Conservation (phyloP, 192 early-diverging fungal species). For the Oehlia diaphana region DNA sequence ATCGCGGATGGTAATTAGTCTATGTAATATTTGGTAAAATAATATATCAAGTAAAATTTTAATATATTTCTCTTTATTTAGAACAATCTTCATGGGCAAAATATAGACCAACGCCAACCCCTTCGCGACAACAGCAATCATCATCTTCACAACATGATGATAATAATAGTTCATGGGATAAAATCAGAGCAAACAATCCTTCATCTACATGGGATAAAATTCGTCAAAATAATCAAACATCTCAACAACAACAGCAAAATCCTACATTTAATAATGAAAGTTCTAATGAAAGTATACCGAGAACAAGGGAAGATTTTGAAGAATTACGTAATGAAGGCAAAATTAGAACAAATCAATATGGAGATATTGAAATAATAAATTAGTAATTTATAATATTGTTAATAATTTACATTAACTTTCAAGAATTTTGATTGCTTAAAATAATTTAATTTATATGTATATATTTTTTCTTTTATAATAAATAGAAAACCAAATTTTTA, state of each 20-base stretch:
- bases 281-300: not conserved
- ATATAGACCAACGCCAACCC: not conserved
- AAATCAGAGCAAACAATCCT: not conserved
- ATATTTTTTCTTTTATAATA: no score
- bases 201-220: constrained; percentile 6
- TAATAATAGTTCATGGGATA: not conserved
- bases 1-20: not conserved
- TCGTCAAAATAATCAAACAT: not conserved
- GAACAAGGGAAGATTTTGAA: constrained; percentile 19
- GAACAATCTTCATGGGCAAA: not conserved
- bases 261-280: no score
- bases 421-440: no score
- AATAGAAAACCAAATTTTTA: not conserved
- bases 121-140: not conserved
- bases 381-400: not conserved
- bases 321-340: constrained; percentile 1
- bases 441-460: no score
- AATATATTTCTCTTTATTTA: not conserved
- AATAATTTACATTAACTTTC: no score
- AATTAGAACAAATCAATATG: constrained; percentile 15
- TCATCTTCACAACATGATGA: not conserved
- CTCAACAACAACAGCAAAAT: not conserved
- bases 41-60: no score
- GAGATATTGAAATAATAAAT: constrained; percentile 1
- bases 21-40: no score